A percentile compares a stretch with the other conserved stretches of the same genome.
Evolutionary conservation across 2,329 filamentous ascomycete species (phyloP).

Genomic region (Pseudocercospora fijiensis): DNA sequence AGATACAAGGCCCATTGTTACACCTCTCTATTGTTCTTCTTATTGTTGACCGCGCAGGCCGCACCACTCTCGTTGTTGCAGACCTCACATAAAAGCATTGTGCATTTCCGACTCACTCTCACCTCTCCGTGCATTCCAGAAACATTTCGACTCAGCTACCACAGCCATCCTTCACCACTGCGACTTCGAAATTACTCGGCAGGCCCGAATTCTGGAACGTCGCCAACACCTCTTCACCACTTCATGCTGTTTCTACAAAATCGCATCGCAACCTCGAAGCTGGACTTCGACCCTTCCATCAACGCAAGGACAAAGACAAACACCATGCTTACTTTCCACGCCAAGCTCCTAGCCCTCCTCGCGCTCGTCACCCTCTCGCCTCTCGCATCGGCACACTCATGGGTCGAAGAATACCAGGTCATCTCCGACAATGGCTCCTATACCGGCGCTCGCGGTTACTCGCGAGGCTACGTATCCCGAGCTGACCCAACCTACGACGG

Average conservation of each 20-base stretch:
- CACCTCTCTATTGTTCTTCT: constrained; percentile 21
- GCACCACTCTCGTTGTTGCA: constrained; percentile 21
- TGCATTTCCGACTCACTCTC: constrained; percentile 5
- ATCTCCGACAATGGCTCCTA: constrained; percentile 74
- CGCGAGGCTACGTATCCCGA: constrained; percentile 68
- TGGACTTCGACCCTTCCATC: constrained; percentile 19
- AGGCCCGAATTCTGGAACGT: constrained; percentile 22
- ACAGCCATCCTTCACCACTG: constrained; percentile 11
- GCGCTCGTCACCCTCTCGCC: constrained; percentile 31
- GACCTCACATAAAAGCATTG: constrained; percentile 13
- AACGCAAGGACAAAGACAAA: constrained; percentile 6
- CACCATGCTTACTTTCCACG: constrained; percentile 17
- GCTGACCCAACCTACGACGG: constrained; percentile 58
- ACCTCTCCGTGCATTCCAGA: constrained; percentile 16
- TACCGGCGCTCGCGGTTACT: constrained; percentile 67
- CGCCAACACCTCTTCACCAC: constrained; percentile 22
- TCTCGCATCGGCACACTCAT: constrained; percentile 63
- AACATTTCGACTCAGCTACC: constrained; percentile 3
- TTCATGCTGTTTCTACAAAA: constrained; percentile 16
- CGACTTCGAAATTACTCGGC: constrained; percentile 16
- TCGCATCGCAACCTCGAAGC: constrained; percentile 18
- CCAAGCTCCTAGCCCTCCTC: constrained; percentile 16
- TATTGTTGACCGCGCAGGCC: constrained; percentile 20
- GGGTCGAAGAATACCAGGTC: constrained; percentile 74
- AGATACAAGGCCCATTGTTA: constrained; percentile 25